These are phyloP conservation scores for Tricholomella constricta DNA, from an alignment of 768 basidiomycete genomes.

Conservation along the genomic window DNA sequence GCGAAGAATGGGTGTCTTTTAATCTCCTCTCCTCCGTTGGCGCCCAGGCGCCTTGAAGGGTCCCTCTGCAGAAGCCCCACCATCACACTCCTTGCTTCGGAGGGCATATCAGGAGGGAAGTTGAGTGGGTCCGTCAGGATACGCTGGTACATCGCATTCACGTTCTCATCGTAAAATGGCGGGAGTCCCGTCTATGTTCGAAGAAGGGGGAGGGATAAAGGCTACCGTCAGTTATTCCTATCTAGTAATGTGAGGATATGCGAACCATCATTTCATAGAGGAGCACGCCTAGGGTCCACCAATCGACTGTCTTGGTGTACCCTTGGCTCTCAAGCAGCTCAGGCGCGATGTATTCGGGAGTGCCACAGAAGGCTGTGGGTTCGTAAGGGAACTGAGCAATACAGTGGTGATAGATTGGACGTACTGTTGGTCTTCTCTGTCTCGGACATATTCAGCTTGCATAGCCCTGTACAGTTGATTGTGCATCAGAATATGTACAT, in stretches of 20 bases:
- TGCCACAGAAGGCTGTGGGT: conserved; percentile 88
- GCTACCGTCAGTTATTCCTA: conserved; percentile 8
- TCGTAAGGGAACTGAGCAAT: conserved; percentile 7
- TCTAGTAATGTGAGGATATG: conserved; percentile 11
- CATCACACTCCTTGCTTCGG: conserved; percentile 90
- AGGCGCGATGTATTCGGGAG: conserved; percentile 97
- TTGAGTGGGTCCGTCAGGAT: conserved; percentile 92
- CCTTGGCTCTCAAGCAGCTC: conserved; percentile 96
- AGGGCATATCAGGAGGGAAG: conserved; percentile 86
- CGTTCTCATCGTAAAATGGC: conserved; percentile 99
- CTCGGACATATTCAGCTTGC: conserved; percentile 96
- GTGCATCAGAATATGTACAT: not conserved
- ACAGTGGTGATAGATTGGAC: conserved; percentile 22
- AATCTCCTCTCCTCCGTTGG: conserved; percentile 93
- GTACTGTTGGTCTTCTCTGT: conserved; percentile 95
- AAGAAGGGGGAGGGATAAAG: not conserved
- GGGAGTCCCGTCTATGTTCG: conserved; percentile 86
- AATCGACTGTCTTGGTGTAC: conserved; percentile 98
- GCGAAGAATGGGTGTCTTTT: conserved; percentile 95
- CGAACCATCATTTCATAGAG: conserved; percentile 95
- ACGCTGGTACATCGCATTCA: conserved; percentile 96
- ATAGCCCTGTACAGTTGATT: conserved; percentile 56
- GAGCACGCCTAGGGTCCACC: conserved; percentile 98
- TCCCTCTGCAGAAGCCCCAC: conserved; percentile 86
- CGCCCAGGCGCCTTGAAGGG: conserved; percentile 84